Evolutionary conservation across 129 eudicot genomes (phyloP).

Genomic region (Rutidosis leptorrhynchoides): DNA sequence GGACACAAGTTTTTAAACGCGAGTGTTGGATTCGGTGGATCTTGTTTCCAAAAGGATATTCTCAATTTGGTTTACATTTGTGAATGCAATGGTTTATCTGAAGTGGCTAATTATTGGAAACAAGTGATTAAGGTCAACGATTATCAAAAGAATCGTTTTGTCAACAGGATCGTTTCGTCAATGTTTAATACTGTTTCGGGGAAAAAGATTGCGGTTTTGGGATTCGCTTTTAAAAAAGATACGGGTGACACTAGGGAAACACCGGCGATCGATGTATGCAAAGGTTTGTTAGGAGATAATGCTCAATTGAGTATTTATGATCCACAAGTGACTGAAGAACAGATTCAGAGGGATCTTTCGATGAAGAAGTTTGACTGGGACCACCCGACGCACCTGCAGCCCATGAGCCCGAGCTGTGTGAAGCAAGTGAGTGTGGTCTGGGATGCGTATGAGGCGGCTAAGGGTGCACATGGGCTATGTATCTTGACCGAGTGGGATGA

Average conservation of each 20-base stretch:
- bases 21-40: slow-evolving; percentile 82
- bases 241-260: slow-evolving; percentile 80
- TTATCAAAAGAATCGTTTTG: slow-evolving; percentile 74
- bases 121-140: slow-evolving; percentile 76
- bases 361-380: slow-evolving; percentile 79
- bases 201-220: slow-evolving; percentile 67
- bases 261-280: slow-evolving; percentile 76
- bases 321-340: slow-evolving; percentile 79
- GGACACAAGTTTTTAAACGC: slow-evolving; percentile 71
- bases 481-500: slow-evolving; percentile 73
- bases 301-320: slow-evolving; percentile 71
- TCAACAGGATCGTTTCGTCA: slow-evolving; percentile 64
- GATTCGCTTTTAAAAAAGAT: slow-evolving; percentile 79
- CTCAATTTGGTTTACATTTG: slow-evolving; percentile 75
- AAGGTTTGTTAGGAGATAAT: slow-evolving; percentile 59
- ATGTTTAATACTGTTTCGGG: slow-evolving; percentile 81
- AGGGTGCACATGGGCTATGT: slow-evolving; percentile 61
- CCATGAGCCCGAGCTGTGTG: slow-evolving; percentile 42
- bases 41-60: slow-evolving; percentile 79
- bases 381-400: slow-evolving; percentile 73
- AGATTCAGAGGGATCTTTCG: slow-evolving; percentile 61
- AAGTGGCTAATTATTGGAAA: slow-evolving; percentile 76
- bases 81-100: slow-evolving; percentile 71
- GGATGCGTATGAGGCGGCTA: slow-evolving; percentile 67
- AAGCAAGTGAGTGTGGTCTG: slow-evolving; percentile 55